phyloP scores from a whole-genome alignment of 2,329 filamentous ascomycete genomes.

The Verticillium isaacii region DNA sequence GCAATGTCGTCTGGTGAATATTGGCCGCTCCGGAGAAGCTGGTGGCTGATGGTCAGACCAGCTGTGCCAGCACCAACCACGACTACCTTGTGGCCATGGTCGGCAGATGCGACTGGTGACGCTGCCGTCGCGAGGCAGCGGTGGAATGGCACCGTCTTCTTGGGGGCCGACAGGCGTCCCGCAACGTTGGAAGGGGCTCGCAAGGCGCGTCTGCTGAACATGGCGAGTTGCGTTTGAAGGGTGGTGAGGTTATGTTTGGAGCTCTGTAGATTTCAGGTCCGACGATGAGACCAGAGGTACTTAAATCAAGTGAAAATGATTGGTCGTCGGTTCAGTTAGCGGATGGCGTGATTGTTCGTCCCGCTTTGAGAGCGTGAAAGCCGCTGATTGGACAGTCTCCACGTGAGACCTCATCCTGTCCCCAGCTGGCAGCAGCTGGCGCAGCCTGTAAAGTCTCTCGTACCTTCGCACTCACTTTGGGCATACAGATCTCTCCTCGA shows the following conservation, averaged over 20 bases:
- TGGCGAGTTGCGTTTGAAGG: not conserved
- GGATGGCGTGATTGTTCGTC: not conserved
- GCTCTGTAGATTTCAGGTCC: not conserved
- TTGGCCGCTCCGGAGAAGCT: constrained; percentile 55
- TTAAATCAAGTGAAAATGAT: not conserved
- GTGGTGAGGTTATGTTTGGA: not conserved
- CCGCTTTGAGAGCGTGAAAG: not conserved
- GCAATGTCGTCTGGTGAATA: constrained; percentile 58
- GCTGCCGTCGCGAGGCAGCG: constrained; percentile 9
- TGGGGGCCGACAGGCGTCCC: not conserved
- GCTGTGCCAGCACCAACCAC: constrained; percentile 64
- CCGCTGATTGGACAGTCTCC: not conserved
- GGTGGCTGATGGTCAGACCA: constrained; percentile 61
- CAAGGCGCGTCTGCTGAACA: not conserved
- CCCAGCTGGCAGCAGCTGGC: not conserved
- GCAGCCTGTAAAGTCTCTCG: too few species aligned
- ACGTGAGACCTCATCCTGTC: too few species aligned
- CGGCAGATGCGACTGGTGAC: constrained; percentile 25
- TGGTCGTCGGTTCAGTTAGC: not conserved
- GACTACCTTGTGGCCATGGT: constrained; percentile 56
- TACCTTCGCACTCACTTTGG: too few species aligned
- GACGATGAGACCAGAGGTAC: not conserved
- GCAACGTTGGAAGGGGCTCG: not conserved
- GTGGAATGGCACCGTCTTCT: constrained; percentile 4
- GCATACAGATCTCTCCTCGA: too few species aligned